phyloP scores from a whole-genome alignment of 495 filamentous ascomycete species.

The Neurospora sp. region DNA sequence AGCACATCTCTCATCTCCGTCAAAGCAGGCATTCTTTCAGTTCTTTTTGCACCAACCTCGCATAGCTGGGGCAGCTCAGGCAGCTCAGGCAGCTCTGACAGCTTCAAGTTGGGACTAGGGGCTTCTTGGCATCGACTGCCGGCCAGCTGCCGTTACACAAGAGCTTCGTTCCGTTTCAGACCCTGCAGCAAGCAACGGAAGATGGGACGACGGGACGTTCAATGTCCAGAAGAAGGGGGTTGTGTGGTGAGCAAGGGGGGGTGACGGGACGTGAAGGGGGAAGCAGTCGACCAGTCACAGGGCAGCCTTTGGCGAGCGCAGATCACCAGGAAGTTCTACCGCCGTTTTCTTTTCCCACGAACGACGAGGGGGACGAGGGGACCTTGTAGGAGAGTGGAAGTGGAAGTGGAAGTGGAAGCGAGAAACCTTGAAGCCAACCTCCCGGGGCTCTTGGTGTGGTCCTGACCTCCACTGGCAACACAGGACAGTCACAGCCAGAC shows the following conservation, averaged over 20 bases:
- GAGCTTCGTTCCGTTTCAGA: background rate
- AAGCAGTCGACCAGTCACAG: slow-evolving; percentile 5
- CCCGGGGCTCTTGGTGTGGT: background rate
- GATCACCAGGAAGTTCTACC: slow-evolving; percentile 12
- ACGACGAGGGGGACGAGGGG: background rate
- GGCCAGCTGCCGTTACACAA: background rate
- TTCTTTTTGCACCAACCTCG: background rate
- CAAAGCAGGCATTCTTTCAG: background rate
- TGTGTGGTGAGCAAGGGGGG: slow-evolving; percentile 2
- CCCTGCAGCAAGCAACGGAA: background rate
- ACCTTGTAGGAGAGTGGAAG: background rate
- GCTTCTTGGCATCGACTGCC: background rate
- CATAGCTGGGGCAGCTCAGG: background rate
- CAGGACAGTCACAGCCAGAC: slow-evolving; percentile 3
- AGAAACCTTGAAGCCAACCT: background rate
- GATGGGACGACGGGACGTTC: background rate
- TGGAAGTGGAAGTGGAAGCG: background rate
- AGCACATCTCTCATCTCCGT: background rate
- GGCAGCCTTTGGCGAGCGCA: background rate
- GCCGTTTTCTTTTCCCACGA: slow-evolving; percentile 4
- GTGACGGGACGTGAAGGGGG: slow-evolving; percentile 2
- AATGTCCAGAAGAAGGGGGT: slow-evolving; percentile 2
- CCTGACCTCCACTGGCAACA: background rate
- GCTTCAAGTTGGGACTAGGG: background rate
- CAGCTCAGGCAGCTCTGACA: background rate